These are phyloP conservation scores for Pseudoperonospora humuli DNA, from an alignment of 352 stramenopile species.

Conservation along the genomic window DNA sequence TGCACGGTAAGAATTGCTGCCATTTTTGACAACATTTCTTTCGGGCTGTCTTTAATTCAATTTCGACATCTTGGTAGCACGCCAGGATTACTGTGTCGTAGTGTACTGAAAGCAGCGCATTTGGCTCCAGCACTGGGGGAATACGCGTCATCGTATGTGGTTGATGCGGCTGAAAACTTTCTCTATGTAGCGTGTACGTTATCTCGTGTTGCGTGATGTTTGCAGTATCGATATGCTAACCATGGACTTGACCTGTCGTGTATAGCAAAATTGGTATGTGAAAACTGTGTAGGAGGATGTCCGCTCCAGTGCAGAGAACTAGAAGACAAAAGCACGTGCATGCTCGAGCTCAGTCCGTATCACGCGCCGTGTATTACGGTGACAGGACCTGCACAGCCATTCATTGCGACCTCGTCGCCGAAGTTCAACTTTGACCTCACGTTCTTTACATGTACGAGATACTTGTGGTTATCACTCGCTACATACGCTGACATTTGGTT, in stretches of 20 bases:
- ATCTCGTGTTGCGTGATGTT: background rate
- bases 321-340: conserved; percentile 26
- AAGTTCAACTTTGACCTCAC: conserved; percentile 40
- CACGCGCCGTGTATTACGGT: conserved; percentile 76
- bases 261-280: conserved; percentile 53
- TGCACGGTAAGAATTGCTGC: conserved; percentile 24
- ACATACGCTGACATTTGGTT: background rate
- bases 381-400: conserved; percentile 37
- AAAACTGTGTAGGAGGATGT: conserved; percentile 67
- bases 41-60: conserved; percentile 1
- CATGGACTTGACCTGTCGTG: conserved; percentile 1
- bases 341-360: conserved; percentile 66
- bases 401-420: conserved; percentile 41
- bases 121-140: conserved; percentile 32
- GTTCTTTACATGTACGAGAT: conserved; percentile 58
- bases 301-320: conserved; percentile 38
- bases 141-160: conserved; percentile 29
- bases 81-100: conserved; percentile 46
- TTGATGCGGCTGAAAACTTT: conserved; percentile 33
- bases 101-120: conserved; percentile 36
- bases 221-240: background rate
- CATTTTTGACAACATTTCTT: conserved; percentile 3
- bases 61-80: conserved; percentile 21
- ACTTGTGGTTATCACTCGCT: background rate
- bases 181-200: conserved; percentile 42